Base-by-base conservation (phyloP, 163 green algal species). In the Chlorella variabilis region DNA sequence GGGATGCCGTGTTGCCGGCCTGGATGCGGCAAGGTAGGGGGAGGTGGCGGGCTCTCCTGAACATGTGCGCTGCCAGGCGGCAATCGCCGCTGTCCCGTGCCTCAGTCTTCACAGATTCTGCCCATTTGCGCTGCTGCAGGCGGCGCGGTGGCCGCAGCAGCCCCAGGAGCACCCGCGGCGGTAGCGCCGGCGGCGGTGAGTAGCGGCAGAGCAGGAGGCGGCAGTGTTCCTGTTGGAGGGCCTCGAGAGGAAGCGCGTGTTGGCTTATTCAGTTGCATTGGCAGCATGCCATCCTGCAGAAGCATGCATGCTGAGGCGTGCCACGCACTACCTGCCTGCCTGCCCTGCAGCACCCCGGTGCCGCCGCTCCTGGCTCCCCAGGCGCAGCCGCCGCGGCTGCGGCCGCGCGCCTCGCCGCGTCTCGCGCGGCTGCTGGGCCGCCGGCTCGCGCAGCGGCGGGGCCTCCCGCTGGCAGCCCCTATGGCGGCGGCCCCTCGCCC, bases 1-100 rank as follows among this genome's bases (percentile, higher is more conserved):
- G 84, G 61, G 74, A 48, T 38, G 78, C 84, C n/a, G 84, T 88
- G 33, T 61, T 88, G n/a, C 84, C 84, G 36, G 84, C 84, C 39
- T 88, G 84, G 84, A 85, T 88, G 84, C 71, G 23, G 23, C 36
- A 75, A 81, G 84, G 84, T 77, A 56, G 58, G 71, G 59, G 5
- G 29, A 7, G 59, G 17, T 4, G n/a, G 31, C 29, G 9, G 56
- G 25, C 20, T n/a, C 18, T 15, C 21, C 17, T 11, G 20, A 31
- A 65, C 25, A 41, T 21, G 59, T 67, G 59, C 29, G 59, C 59
- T 54, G 56, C 70, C 33, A 48, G 8, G 29, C 11, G 25, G 51
- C 9, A 62, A 62, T n/a, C 25, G 54, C 15, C 54, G 13, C 20
- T 29, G 54, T 15, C 54, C 23, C 20, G 18, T 9, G 54, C 54